These are phyloP conservation scores for Sporobolomyces roseus DNA, from an alignment of 768 basidiomycete species.

Conservation along the genomic window DNA sequence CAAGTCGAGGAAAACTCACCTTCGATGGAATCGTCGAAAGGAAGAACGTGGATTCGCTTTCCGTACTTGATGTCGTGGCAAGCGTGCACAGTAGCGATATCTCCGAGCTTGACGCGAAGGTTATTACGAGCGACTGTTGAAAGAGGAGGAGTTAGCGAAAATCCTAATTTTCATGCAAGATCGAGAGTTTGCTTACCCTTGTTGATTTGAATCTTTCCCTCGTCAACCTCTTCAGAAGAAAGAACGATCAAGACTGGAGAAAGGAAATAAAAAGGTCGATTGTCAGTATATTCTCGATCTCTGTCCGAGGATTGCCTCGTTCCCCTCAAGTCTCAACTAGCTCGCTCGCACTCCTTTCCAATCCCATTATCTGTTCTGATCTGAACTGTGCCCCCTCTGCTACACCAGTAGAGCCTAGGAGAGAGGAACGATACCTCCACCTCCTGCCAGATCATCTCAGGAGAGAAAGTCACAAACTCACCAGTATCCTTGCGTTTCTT, in stretches of 20 bases:
- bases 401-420: too few species aligned
- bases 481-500: constrained; percentile 93
- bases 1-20: constrained; percentile 52
- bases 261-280: constrained; percentile 7
- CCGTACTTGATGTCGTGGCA: constrained; percentile 99
- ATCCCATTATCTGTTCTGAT: too few species aligned
- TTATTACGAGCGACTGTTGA: constrained; percentile 89
- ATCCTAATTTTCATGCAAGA: neutral
- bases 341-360: too few species aligned
- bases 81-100: constrained; percentile 90
- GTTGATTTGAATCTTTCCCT: constrained; percentile 97
- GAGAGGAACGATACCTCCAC: too few species aligned
- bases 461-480: constrained; percentile 19
- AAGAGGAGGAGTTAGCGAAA: neutral
- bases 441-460: constrained; percentile 1
- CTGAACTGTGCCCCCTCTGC: too few species aligned
- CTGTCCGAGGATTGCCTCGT: too few species aligned
- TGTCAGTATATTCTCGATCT: constrained; percentile 6
- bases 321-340: too few species aligned
- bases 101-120: constrained; percentile 92
- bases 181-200: constrained; percentile 56
- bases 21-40: constrained; percentile 97
- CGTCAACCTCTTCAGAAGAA: constrained; percentile 92
- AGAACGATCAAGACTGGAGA: constrained; percentile 80
- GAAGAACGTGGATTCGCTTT: constrained; percentile 91